Conservation (phyloP, 2,329 filamentous ascomycete genomes). For the Exophiala viscosa region DNA sequence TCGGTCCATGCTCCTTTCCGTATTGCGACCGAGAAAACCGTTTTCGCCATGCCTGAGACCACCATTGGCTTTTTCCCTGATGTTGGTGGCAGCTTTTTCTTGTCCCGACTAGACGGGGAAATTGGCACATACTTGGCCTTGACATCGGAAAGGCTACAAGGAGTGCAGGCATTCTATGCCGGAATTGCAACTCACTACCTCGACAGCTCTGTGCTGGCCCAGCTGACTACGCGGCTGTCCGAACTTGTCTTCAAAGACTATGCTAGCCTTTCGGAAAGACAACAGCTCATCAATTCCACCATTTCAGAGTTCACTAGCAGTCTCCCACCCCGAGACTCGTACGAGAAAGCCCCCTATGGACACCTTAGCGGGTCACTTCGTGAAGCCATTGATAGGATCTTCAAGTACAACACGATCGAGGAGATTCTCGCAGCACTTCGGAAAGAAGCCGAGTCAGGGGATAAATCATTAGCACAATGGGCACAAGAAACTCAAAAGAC, state of each 20-base stretch:
- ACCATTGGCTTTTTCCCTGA: conserved; percentile 99
- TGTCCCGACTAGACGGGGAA: conserved; percentile 80
- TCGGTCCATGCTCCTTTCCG: conserved; percentile 93
- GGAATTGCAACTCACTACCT: conserved; percentile 95
- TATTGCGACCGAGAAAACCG: conserved; percentile 90
- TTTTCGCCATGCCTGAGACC: conserved; percentile 98
- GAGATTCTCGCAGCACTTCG: conserved; percentile 68
- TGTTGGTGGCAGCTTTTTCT: conserved; percentile 93
- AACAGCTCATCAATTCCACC: conserved; percentile 73
- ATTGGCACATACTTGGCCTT: conserved; percentile 90
- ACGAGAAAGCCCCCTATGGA: conserved; percentile 44
- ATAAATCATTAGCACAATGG: conserved; percentile 64
- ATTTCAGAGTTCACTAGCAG: conserved; percentile 90
- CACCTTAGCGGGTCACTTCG: conserved; percentile 67
- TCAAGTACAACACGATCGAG: conserved; percentile 62
- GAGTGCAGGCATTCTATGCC: conserved; percentile 82
- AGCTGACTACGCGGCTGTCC: conserved; percentile 77
- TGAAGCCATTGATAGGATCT: conserved; percentile 79
- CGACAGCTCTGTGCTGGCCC: conserved; percentile 79
- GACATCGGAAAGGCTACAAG: conserved; percentile 78
- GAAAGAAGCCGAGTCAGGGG: conserved; percentile 38
- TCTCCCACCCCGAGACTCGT: conserved; percentile 60
- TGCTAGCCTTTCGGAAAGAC: conserved; percentile 58
- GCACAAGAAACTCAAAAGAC: conserved; percentile 72
- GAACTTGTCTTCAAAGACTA: conserved; percentile 87